Evolutionary conservation across 768 basidiomycete genomes (phyloP), one percentile per base, ranked within the genome.

Genomic region (Tylopilus subfusipes): DNA sequence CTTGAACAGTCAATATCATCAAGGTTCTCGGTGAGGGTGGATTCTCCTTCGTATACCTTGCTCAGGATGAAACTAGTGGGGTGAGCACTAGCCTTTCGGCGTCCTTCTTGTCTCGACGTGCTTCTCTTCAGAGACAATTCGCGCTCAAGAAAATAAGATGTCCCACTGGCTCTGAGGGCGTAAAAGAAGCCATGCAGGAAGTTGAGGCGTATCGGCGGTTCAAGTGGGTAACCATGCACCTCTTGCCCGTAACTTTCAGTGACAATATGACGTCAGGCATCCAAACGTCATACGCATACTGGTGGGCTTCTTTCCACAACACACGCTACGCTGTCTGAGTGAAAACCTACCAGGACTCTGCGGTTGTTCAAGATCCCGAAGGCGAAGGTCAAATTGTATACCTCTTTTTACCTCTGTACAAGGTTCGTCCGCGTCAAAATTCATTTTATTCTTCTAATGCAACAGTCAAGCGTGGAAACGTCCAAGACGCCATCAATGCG

Each of bases 101-200:
- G 3, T n/a, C n/a, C 12, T 55, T 5, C 30, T 42, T 24, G 1
- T 52, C 24, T 36, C 45, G 36, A 48, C 39, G 19, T 18, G 30
- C 19, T 19, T 19, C 40, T 50, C 33, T 65, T 1, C 71, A 93
- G 82, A 81, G 94, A 58, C 84, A 91, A 77, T 98, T 96, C 63
- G 97, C 97, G 0, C 76, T 99, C 58, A 99, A 99, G 78, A 98
- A 97, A 74, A 95, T 97, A 67, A 81, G 93, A 42, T 95, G 93
- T 77, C 93, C 92, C 1, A 88, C 87, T 39, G 93, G 93, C 9
- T 76, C 82, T 7, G 93, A 96, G 51, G 87, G 86, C 11, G 93
- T 98, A 53, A 87, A 88, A 64, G 91, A 93, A 67, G 90, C 85
- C 5, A 86, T 93, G 89, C 78, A 84, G 47, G 92, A 93, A 68